Evolutionary conservation across 2,329 filamentous ascomycete species (phyloP), one percentile per base, ranked within the genome.

Genomic region (Curvularia spicifera): DNA sequence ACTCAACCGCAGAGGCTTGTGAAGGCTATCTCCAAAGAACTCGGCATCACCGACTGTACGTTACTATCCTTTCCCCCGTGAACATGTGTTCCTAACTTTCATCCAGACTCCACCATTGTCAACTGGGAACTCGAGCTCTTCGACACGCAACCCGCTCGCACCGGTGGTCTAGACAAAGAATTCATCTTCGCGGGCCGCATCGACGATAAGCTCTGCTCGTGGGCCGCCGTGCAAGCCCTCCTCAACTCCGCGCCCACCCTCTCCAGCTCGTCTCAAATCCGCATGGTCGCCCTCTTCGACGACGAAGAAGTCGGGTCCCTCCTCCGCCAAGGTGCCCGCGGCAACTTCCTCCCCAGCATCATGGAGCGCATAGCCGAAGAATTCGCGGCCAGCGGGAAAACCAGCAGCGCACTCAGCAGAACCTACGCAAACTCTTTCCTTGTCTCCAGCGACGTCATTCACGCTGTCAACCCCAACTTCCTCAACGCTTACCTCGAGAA

Each of bases 71-170:
- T 24, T 3, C 2, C 20, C 26, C 13, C 6, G 15, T 33, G n/a
- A 3, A 43, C 10, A 29, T 22, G 15, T 9, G 40, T 33, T 2
- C 40, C 56, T 72, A 59, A 69, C 52, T 15, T 31, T 18, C 2
- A 15, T 4, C n/a, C 56, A 77, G 75, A 89, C 74, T 85, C 83
- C 66, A 85, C 84, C 51, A 97, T 99, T 63, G 81, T 97, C 56
- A 96, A 95, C 80, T 99, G 95, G 95, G 95, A 99, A 74, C 86
- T 98, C 37, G 95, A 99, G 79, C 88, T 99, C 31, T 99, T 90
- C 74, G 95, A 98, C 78, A 86, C 87, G 4, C 93, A 97, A 75
- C 91, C 93, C 8, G 93, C 93, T 1, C 87, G 89, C 40, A 85
- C 92, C 18, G 89, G 91, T 65, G 95, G 95, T 12, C 78, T 99